Evolutionary conservation across 441 rosid species (phyloP), one percentile per base, ranked within the genome.

Genomic region (Eutrema salsugineum): DNA sequence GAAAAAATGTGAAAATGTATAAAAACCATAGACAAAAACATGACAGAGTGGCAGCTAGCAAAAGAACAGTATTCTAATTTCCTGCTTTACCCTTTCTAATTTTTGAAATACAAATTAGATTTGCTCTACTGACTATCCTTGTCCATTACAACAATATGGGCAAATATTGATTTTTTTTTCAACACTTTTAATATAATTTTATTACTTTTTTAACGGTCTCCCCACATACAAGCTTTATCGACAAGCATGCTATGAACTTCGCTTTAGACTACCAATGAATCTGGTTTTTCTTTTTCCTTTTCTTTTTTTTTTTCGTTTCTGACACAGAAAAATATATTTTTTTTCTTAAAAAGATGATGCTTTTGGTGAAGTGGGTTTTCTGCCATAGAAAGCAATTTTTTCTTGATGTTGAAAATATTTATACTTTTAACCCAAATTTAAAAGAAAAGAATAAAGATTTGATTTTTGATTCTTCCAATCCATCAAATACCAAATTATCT

Each of bases 201-300:
- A 20, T 71, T 77, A 78, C 75, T 62, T 81, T 81, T 77, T 75
- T 82, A 81, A 79, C 68, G 78, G 78, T 43, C 80, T 75, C 67
- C 76, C 79, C 83, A 71, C 79, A 72, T 73, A 73, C 78, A 62
- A 66, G 58, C 76, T 72, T 77, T 77, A 66, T 66, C 57, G 83
- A 83, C 88, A 82, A 83, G 86, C 91, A 80, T 86, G 91, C 93
- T 77, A 62, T 54, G 64, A 66, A 76, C 70, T 80, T 61, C 69
- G 66, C 88, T 88, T 90, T 85, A 83, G 77, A 71, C 73, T 73
- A 76, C 83, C 82, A 81, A 78, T 83, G 80, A 80, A 84, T 80
- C 80, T 50, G 19, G 17, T 58, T 40, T 75, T 62, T 71, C 73
- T 80, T 73, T 63, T 57, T 66, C 76, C 62, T 74, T 75, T 75